Base-by-base conservation (phyloP, 116 monocot genomes). In the Papilionanthe hybrid region DNA sequence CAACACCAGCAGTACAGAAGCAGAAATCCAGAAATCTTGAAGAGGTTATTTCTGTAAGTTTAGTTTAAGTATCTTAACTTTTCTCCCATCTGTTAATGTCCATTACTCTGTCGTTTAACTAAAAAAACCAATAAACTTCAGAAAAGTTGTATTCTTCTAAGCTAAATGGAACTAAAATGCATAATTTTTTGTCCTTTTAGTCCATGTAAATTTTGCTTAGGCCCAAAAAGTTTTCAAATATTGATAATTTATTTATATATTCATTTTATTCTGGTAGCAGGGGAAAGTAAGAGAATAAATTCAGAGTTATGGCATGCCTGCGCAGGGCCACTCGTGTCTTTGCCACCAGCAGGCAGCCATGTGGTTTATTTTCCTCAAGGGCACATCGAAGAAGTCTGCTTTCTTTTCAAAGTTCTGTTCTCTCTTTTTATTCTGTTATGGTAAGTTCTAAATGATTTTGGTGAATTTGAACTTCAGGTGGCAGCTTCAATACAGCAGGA, bases 281-380 rank as follows among this genome's bases (percentile, higher is more conserved):
- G 87, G 68, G 93, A 87, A 79, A 89, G 79, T 25, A 89, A 82
- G 74, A 79, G 37, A 12, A 87, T 93, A 12, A 87, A 90, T 78
- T 89, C 93, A 12, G 93, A 89, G 82, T 41, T 93, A 75, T 93
- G 93, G 93, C 93, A 93, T 84, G 93, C 93, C 86, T 93, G 93
- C 79, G 90, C 93, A 5, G 93, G 93, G 48, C 93, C 90, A 0
- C 82, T 90, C 68, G 89, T 90, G 3, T 88, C 90, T 27, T 48
- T 93, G 79, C 93, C 93, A 22, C 90, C 85, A 10, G 87, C 81
- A 0, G 90, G 90, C 63, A 93, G 87, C 75, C 87, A 90, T 15
- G 92, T 92, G 3, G 92, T 92, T 42, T 92, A 92, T 86, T 93
- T 93, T 53, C 92, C 92, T 8, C 93, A 93, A 66, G 93, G 93